Base-by-base conservation (phyloP, 2,329 filamentous ascomycete genomes). In the Colletotrichum cordylinicola region DNA sequence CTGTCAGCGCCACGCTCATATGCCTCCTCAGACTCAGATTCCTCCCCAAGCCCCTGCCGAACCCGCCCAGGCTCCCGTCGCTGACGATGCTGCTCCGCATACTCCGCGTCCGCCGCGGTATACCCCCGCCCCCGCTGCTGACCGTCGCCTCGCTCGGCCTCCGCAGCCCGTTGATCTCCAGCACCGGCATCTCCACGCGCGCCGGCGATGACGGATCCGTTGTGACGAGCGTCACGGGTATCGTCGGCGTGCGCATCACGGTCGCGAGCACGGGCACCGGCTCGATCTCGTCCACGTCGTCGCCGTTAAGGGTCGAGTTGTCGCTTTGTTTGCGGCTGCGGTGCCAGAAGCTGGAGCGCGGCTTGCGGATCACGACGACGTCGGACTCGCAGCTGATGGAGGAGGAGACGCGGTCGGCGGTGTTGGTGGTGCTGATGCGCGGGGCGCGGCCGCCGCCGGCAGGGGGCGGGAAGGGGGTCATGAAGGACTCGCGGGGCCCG, bases 1-100 rank as follows among this genome's bases (percentile, higher is more conserved):
- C 74, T 3, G 74, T 76, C 64, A 76, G 18, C 21, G 74, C 58
- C 1, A 74, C 35, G 48, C 74, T 76, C 48, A 69, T 64, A 9
- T 72, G 64, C 24, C 74, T 68, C 56, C 69, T 27, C 4, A 37
- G 18, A 21, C 70, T 74, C 43, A 69, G 4, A 18, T 74, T 48
- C 13, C 48, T 43, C n/a, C 35, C 35, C 35, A 76, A 16, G 2
- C 52, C 37, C 8, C 56, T 48, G 16, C 24, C 56, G 7, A 43
- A 7, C 4, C 31, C 37, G 7, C 16, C 16, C 2, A 58, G 15
- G 24, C 64, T 69, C 2, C 29, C 35, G 8, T 76, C 70, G 35
- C 74, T 74, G 8, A 33, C 58, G 6, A 65, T 13, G 3, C 74
- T 74, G 8, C 48, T 64, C 58, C 73, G 56, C 29, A 68, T 15